Base-by-base conservation (phyloP, 768 basidiomycete genomes). In the Russula foetens region DNA sequence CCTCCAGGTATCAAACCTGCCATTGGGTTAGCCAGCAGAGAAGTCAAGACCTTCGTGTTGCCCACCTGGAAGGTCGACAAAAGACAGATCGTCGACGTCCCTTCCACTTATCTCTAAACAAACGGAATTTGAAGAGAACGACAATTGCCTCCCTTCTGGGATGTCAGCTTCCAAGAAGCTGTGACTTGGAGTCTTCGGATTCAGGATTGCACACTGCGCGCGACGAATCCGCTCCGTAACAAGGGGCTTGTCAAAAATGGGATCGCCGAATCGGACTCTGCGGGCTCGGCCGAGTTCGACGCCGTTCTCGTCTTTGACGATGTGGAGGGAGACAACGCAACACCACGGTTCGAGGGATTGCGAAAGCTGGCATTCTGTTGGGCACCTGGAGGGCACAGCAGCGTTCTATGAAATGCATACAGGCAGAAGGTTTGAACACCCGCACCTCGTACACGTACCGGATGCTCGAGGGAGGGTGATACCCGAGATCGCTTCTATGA, bases 401-500 rank as follows among this genome's bases (percentile, higher is more conserved):
- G 33, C 6, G 9, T 15, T 35, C n/a, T n/a, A 38, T 49, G 2
- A 38, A 43, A 38, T 29, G 28, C 45, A 38, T 2, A 4, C 5
- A n/a, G 38, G 29, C 14, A 26, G 11, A 15, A 14, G 29, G n/a
- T 17, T 38, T 28, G 31, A n/a, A 21, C 53, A 31, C 31, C 64
- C 63, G 41, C 61, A 84, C 88, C 88, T 77, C 1, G 88, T 91
- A 62, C 88, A 90, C 0, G 88, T 89, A 0, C 88, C 88, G n/a
- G 81, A 75, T 0, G 84, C 84, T 11, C 86, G 78, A 24, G 87
- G 87, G 0, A 90, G 73, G 0, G 80, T 85, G 19, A 90, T 81
- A 0, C 87, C 85, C 0, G 86, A 87, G 47, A 90, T 88, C 0
- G 85, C 80, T 65, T 90, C 88, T 12, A 90, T 89, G 4, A 90